Percentiles rank a stretch among this genome's conserved stretches.
Conservation (phyloP, 2,329 filamentous ascomycete species). For the Calcarisporium arbuscula region DNA sequence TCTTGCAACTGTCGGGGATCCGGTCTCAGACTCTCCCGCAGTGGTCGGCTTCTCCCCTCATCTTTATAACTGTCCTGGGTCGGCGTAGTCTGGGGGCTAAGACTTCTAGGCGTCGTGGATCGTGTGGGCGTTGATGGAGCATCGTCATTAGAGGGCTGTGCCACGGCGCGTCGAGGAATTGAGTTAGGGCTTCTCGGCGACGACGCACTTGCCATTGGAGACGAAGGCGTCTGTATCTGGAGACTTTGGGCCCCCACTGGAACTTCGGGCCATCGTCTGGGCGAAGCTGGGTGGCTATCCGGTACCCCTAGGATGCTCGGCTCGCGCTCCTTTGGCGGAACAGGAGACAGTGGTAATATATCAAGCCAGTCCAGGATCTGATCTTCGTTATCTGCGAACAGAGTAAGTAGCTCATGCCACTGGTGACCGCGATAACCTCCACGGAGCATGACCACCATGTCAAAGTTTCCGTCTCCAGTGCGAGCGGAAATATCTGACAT, state of each 20-base stretch:
- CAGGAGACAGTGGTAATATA: conserved; percentile 55
- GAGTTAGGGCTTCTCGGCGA: conserved; percentile 13
- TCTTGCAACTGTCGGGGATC: conserved; percentile 26
- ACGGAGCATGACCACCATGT: conserved; percentile 83
- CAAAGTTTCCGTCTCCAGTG: conserved; percentile 60
- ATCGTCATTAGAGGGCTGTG: conserved; percentile 3
- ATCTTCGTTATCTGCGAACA: conserved; percentile 69
- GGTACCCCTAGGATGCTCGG: conserved; percentile 25
- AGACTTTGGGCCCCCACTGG: conserved; percentile 23
- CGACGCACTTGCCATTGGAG: conserved; percentile 11
- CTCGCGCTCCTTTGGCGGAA: conserved; percentile 37
- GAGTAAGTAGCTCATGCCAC: conserved; percentile 81
- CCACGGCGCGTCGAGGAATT: too few species aligned
- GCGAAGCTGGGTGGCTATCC: conserved; percentile 14
- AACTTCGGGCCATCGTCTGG: conserved; percentile 18
- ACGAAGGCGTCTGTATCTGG: conserved; percentile 16
- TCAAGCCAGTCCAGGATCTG: conserved; percentile 81
- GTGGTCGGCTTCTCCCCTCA: conserved; percentile 21
- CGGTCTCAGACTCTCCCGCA: conserved; percentile 31
- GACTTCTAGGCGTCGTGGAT: neutral
- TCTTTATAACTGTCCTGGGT: conserved; percentile 21
- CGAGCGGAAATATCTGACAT: conserved; percentile 71
- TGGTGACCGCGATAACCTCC: conserved; percentile 58
- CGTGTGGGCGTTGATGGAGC: neutral
- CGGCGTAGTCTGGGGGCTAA: conserved; percentile 1